A percentile compares a stretch with the other conserved stretches of the same genome.
These are phyloP conservation scores for Francoa sonchifolia DNA, from an alignment of 441 rosid species.

Conservation along the genomic window DNA sequence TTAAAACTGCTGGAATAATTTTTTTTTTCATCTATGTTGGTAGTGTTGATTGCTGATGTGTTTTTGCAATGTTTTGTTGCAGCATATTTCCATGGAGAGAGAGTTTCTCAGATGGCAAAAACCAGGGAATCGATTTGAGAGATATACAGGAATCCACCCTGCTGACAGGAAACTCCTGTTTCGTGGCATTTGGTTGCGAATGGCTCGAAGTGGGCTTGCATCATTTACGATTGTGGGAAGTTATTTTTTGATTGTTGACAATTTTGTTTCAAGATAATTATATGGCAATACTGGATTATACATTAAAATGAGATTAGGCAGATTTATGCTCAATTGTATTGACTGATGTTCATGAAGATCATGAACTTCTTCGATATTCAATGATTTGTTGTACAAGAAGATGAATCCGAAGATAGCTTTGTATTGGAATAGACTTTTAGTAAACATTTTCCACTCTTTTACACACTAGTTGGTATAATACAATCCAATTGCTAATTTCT, in stretches of 20 bases:
- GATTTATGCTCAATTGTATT: no score
- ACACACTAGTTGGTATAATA: no score
- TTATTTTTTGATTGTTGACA: slow-evolving; percentile 44
- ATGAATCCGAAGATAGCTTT: no score
- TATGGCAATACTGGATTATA: no score
- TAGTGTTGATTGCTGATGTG: slow-evolving; percentile 1
- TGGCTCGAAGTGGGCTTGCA: slow-evolving; percentile 64
- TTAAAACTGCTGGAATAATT: no score
- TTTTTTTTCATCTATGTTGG: background rate
- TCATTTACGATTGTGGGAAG: slow-evolving; percentile 50
- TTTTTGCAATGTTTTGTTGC: slow-evolving; percentile 10
- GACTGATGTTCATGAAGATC: no score
- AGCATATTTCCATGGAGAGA: slow-evolving; percentile 69
- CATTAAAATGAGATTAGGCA: no score
- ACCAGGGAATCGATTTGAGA: slow-evolving; percentile 78
- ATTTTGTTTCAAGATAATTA: slow-evolving; percentile 26
- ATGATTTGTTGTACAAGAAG: no score
- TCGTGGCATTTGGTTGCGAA: slow-evolving; percentile 50
- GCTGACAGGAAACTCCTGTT: slow-evolving; percentile 56
- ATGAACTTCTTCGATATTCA: no score
- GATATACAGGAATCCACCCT: slow-evolving; percentile 76
- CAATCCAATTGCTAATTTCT: no score
- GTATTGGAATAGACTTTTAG: no score
- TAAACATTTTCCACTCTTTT: no score
- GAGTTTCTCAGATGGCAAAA: slow-evolving; percentile 54